Evolutionary conservation across 1,284 basidiomycete genomes (phyloP).

Genomic region (Microbotryum silenes-acaulis): DNA sequence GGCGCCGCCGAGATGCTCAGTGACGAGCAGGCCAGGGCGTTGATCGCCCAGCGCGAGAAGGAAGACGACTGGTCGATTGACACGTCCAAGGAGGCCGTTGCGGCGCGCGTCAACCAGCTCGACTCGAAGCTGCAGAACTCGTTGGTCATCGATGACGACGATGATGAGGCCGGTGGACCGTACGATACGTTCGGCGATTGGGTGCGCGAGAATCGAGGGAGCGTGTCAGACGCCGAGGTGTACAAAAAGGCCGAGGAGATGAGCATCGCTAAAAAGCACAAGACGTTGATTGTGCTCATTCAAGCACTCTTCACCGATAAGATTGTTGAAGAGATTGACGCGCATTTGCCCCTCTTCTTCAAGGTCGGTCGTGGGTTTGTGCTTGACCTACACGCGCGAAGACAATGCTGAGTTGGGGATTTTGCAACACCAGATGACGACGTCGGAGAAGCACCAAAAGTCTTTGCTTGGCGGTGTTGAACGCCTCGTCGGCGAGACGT

Average conservation of each 20-base stretch:
- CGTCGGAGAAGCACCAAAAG: slow-evolving; percentile 87
- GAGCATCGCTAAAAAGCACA: slow-evolving; percentile 94
- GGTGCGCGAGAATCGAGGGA: slow-evolving; percentile 69
- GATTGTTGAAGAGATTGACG: slow-evolving; percentile 63
- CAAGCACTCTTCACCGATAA: slow-evolving; percentile 80
- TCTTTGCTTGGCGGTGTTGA: slow-evolving; percentile 83
- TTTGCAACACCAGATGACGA: slow-evolving; percentile 42
- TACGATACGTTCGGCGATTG: slow-evolving; percentile 77
- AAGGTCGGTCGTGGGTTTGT: slow-evolving; percentile 54
- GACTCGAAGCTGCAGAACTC: slow-evolving; percentile 55
- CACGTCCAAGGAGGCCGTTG: slow-evolving; percentile 84
- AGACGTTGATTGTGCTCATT: slow-evolving; percentile 73
- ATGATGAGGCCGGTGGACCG: slow-evolving; percentile 77
- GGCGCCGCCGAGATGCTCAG: slow-evolving; percentile 43
- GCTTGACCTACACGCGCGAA: neutral
- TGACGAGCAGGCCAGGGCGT: slow-evolving; percentile 34
- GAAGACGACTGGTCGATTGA: slow-evolving; percentile 75
- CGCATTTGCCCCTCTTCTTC: slow-evolving; percentile 65
- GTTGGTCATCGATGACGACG: slow-evolving; percentile 58
- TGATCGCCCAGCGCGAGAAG: slow-evolving; percentile 38
- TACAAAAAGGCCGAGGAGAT: slow-evolving; percentile 86
- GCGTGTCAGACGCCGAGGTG: slow-evolving; percentile 54
- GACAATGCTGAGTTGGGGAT: no score
- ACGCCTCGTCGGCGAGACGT: slow-evolving; percentile 62
- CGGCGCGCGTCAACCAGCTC: slow-evolving; percentile 71